A percentile compares a stretch with the other conserved stretches of the same genome.
These are phyloP conservation scores for Fusarium coffeatum DNA, from an alignment of 2,329 filamentous ascomycete genomes.

Conservation along the genomic window DNA sequence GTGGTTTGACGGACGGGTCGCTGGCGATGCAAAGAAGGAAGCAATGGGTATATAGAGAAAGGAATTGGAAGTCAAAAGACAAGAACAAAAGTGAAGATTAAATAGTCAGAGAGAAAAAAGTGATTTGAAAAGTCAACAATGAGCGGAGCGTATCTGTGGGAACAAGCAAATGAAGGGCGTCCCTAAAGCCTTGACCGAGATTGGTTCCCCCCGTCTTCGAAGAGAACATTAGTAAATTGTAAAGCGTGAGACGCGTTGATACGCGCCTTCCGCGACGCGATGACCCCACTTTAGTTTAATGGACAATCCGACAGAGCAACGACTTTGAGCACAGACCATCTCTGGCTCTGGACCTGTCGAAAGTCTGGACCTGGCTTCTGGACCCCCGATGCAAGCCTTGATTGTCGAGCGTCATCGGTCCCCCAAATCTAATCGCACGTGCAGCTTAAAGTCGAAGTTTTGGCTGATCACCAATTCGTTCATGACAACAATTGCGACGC, in stretches of 20 bases:
- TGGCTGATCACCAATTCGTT: constrained; percentile 30
- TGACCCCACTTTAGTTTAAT: constrained; percentile 49
- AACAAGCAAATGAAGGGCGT: constrained; percentile 37
- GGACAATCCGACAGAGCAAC: constrained; percentile 41
- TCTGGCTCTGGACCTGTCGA: background rate
- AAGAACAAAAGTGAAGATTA: constrained; percentile 3
- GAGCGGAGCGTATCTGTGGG: constrained; percentile 40
- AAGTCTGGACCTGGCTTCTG: background rate
- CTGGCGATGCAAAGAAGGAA: constrained; percentile 19
- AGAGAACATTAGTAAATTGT: constrained; percentile 28
- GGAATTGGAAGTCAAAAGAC: background rate
- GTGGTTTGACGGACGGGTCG: constrained; percentile 38
- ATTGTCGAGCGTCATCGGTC: constrained; percentile 45
- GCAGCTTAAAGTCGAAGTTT: constrained; percentile 26
- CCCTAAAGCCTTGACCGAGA: constrained; percentile 42
- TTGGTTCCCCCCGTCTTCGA: constrained; percentile 23
- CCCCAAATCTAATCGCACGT: constrained; percentile 36
- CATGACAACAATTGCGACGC: constrained; percentile 45
- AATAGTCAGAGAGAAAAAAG: constrained; percentile 11
- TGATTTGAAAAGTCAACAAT: constrained; percentile 39
- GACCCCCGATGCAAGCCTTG: constrained; percentile 27
- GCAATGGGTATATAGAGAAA: constrained; percentile 33
- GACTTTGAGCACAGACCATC: constrained; percentile 39
- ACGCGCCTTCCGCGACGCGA: constrained; percentile 50
- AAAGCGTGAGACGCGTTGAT: constrained; percentile 47